Conservation (phyloP, 257 asterid genomes). For the Gynochthodes officinalis region DNA sequence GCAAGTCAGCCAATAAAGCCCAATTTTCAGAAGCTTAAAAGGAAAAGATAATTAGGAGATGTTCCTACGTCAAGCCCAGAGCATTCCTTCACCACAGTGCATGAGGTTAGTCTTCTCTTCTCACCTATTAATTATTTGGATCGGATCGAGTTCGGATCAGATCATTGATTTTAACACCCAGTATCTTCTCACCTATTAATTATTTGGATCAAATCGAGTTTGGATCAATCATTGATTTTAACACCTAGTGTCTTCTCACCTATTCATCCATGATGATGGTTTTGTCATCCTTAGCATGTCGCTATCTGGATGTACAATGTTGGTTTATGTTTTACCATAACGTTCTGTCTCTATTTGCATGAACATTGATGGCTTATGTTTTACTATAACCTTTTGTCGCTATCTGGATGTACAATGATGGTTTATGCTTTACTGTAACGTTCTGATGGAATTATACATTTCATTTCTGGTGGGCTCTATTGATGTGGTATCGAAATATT, state of each 20-base stretch:
- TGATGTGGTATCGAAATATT: not conserved
- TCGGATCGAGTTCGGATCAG: too few relatives aligned
- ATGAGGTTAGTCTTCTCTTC: conserved; percentile 30
- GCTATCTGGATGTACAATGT: not conserved
- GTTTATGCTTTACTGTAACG: not conserved
- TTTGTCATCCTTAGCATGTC: not conserved
- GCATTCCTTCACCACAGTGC: conserved; percentile 6
- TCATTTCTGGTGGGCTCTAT: not conserved
- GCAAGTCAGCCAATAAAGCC: conserved; percentile 77
- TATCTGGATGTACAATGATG: not conserved
- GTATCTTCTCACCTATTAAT: too few relatives aligned
- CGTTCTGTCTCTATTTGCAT: too few relatives aligned
- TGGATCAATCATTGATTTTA: too few relatives aligned
- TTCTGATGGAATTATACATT: not conserved
- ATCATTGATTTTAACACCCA: too few relatives aligned
- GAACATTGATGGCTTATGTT: too few relatives aligned
- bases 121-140: too few relatives aligned
- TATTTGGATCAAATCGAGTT: too few relatives aligned
- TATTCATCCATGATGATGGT: not conserved
- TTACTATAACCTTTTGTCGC: not conserved
- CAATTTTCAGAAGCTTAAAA: conserved; percentile 67
- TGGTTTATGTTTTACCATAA: not conserved
- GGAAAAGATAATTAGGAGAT: conserved; percentile 44
- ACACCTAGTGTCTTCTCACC: too few relatives aligned
- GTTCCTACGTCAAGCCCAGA: conserved; percentile 11